Percentiles rank a stretch among this genome's conserved stretches.
Conservation (phyloP, 2,329 filamentous ascomycete species). For the Botryotinia calthae region DNA sequence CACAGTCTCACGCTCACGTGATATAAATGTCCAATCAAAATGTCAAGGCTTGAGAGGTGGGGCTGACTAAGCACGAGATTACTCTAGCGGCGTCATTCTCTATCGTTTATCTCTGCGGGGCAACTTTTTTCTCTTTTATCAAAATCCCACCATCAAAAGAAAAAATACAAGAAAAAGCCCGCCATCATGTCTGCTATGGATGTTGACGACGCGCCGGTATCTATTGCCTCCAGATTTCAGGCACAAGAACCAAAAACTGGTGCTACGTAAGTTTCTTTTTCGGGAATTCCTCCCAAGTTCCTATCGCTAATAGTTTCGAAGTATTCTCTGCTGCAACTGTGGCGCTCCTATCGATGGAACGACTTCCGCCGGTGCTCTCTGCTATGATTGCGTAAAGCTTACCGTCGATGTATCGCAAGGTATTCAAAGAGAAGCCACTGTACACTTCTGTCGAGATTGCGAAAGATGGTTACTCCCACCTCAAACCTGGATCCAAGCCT, state of each 20-base stretch:
- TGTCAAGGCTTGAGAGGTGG: too few species aligned
- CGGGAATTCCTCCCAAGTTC: neutral
- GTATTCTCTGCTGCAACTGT: constrained; percentile 98
- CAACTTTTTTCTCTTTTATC: constrained; percentile 32
- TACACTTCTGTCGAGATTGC: constrained; percentile 93
- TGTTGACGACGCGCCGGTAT: constrained; percentile 52
- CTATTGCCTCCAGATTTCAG: constrained; percentile 42
- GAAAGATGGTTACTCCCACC: constrained; percentile 91
- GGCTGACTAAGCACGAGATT: too few species aligned
- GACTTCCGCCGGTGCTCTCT: constrained; percentile 78
- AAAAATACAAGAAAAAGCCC: constrained; percentile 32
- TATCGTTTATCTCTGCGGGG: constrained; percentile 29
- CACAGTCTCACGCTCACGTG: too few species aligned
- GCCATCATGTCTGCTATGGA: constrained; percentile 57
- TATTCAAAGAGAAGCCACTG: constrained; percentile 83
- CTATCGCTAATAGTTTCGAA: constrained; percentile 39
- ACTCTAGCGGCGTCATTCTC: constrained; percentile 5
- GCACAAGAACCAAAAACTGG: constrained; percentile 39
- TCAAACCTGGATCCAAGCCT: constrained; percentile 78
- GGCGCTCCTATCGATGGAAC: constrained; percentile 94
- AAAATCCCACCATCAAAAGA: constrained; percentile 25
- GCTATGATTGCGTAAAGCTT: constrained; percentile 93
- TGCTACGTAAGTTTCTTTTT: constrained; percentile 51
- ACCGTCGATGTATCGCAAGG: constrained; percentile 90
- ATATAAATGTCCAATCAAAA: too few species aligned